Evolutionary conservation across 1,284 basidiomycete genomes (phyloP).

Genomic region (Puccinia triticina): DNA sequence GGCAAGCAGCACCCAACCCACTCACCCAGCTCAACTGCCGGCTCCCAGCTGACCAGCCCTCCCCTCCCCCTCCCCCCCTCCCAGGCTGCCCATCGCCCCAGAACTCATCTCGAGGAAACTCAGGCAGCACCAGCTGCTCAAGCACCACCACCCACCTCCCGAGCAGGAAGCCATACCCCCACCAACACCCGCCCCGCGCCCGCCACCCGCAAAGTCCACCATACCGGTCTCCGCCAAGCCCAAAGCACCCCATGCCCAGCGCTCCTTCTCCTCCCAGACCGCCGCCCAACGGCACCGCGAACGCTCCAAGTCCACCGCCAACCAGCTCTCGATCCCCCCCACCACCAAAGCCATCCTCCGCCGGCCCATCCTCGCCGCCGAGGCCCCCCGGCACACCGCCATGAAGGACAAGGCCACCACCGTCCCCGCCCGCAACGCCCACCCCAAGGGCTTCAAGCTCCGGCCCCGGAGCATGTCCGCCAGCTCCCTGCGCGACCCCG

Average conservation of each 20-base stretch:
- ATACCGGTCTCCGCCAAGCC: background rate
- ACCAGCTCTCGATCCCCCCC: background rate
- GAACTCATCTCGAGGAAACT: constrained; percentile 35
- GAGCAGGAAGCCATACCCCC: too few species aligned
- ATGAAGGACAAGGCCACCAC: background rate
- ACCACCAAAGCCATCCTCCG: background rate
- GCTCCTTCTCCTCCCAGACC: constrained; percentile 3
- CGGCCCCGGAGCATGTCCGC: constrained; percentile 37
- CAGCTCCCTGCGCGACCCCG: background rate
- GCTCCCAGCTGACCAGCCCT: too few species aligned
- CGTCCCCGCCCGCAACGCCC: too few species aligned
- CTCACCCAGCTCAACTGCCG: too few species aligned
- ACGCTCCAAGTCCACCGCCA: background rate
- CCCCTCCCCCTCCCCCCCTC: background rate
- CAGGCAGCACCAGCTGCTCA: background rate
- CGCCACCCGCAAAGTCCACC: too few species aligned
- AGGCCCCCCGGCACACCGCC: too few species aligned
- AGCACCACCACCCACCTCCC: background rate
- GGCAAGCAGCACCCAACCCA: background rate
- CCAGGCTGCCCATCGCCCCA: constrained; percentile 43
- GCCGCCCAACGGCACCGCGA: background rate
- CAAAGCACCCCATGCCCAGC: background rate
- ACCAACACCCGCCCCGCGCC: too few species aligned
- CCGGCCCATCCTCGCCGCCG: background rate
- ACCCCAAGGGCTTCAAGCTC: background rate